These are phyloP conservation scores for Fusarium torreyae DNA, from an alignment of 2,329 filamentous ascomycete genomes.

Conservation along the genomic window DNA sequence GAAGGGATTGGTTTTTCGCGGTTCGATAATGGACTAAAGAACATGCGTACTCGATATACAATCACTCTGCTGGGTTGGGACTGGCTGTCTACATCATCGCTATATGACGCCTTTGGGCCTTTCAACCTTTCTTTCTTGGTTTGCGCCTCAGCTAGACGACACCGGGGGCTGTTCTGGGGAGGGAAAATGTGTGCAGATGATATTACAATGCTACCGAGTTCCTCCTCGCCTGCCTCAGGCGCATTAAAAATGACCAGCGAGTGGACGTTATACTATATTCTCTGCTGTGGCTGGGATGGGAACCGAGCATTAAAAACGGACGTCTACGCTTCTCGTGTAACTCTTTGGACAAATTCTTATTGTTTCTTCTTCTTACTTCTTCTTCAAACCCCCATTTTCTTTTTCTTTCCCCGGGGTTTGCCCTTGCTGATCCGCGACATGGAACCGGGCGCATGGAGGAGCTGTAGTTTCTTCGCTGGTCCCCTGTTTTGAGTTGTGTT, in stretches of 20 bases:
- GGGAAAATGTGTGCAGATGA: slow-evolving; percentile 27
- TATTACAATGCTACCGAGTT: slow-evolving; percentile 41
- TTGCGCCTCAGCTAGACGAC: slow-evolving; percentile 37
- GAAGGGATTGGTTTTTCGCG: slow-evolving; percentile 40
- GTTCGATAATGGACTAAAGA: slow-evolving; percentile 44
- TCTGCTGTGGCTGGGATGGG: slow-evolving; percentile 16
- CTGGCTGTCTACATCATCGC: slow-evolving; percentile 26
- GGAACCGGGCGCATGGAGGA: slow-evolving; percentile 28
- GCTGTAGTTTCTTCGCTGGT: slow-evolving; percentile 28
- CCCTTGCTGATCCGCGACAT: slow-evolving; percentile 10
- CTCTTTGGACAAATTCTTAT: slow-evolving; percentile 41
- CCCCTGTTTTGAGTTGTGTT: slow-evolving; percentile 28
- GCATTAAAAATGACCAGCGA: slow-evolving; percentile 13
- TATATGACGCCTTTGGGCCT: slow-evolving; percentile 24
- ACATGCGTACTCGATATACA: slow-evolving; percentile 40
- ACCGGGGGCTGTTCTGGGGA: slow-evolving; percentile 9
- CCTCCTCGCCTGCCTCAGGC: slow-evolving; percentile 11
- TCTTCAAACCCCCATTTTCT: slow-evolving; percentile 29
- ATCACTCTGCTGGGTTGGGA: slow-evolving; percentile 36
- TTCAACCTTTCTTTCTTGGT: slow-evolving; percentile 37
- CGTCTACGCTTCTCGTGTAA: slow-evolving; percentile 48
- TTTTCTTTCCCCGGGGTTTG: slow-evolving; percentile 37
- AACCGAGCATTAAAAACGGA: slow-evolving; percentile 39
- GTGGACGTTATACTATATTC: slow-evolving; percentile 27
- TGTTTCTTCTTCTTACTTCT: slow-evolving; percentile 34